Evolutionary conservation across 192 early-diverging fungal genomes (phyloP).

Genomic region (Linnemannia zychae): DNA sequence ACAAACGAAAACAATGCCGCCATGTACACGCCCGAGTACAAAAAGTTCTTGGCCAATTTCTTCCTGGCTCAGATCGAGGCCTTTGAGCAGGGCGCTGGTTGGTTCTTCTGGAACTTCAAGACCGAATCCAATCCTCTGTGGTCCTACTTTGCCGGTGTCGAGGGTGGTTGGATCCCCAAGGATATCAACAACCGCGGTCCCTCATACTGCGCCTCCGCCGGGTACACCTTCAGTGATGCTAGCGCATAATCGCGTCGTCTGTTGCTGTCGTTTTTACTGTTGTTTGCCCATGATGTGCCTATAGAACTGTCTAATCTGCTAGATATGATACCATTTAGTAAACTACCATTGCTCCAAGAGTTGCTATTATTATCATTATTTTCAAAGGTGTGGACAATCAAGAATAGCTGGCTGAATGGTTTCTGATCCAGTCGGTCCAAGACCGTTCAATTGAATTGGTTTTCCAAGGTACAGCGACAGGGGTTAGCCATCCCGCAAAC

Average conservation of each 20-base stretch:
- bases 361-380: no score
- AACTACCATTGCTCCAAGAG: neutral
- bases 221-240: neutral
- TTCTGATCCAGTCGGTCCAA: no score
- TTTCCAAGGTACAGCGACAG: no score
- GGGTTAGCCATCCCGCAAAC: no score
- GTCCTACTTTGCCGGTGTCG: conserved; percentile 74
- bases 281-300: neutral
- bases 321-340: neutral
- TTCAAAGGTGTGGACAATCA: no score
- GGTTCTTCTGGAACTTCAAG: conserved; percentile 82
- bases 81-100: conserved; percentile 70
- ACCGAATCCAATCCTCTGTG: conserved; percentile 77
- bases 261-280: neutral
- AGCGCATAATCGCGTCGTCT: neutral
- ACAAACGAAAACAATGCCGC: conserved; percentile 59
- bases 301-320: neutral
- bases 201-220: conserved; percentile 13
- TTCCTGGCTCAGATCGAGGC: conserved; percentile 72
- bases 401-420: no score
- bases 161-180: conserved; percentile 75
- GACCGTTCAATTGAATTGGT: no score
- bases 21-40: conserved; percentile 59
- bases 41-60: conserved; percentile 62
- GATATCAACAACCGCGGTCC: conserved; percentile 52